Evolutionary conservation across 176 grass and related monocot genomes (phyloP), one percentile per base, ranked within the genome.

Genomic region (Secale cereale): DNA sequence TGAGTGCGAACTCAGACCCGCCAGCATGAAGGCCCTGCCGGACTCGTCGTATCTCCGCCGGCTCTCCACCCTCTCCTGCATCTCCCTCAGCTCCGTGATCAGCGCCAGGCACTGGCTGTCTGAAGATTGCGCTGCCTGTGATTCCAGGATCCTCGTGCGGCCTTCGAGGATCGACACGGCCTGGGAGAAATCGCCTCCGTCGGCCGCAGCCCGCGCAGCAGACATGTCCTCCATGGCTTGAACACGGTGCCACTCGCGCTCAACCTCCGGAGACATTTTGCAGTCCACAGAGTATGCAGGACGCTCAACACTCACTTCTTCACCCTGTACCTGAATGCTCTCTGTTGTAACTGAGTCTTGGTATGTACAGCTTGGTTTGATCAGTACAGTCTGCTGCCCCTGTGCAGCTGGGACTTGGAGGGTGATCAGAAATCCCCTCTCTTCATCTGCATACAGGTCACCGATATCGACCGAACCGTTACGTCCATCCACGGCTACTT

Each of bases 381-480:
- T 87, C 65, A 98, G 76, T 19, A 80, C 31, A 64, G 72, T 78
- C 56, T 90, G 82, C 56, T 90, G 85, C n/a, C 86, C 89, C 26
- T 37, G 57, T 26, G 27, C 70, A 43, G 70, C 69, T 64, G 94
- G 86, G 85, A 92, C 69, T 77, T 81, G 54, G 61, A 85, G 19
- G 78, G 60, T 85, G 87, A 95, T 26, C 76, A 85, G 77, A 91
- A 98, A 95, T 8, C 85, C 91, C 84, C 96, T 93, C 83, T 94
- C 96, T 83, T 98, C 96, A 48, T 98, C 96, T 59, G 96, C 93
- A 79, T 98, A 98, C 6, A 98, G 70, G 65, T 98, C 91, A 8
- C 91, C 96, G 39, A 98, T 87, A 70, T 89, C 77, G 63, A 98
- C 82, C 45, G 68, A 92, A 71, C 96, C 96, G 14, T 63, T 83